Conservation (phyloP, 345 rosid species). For the Camelina hispida region DNA sequence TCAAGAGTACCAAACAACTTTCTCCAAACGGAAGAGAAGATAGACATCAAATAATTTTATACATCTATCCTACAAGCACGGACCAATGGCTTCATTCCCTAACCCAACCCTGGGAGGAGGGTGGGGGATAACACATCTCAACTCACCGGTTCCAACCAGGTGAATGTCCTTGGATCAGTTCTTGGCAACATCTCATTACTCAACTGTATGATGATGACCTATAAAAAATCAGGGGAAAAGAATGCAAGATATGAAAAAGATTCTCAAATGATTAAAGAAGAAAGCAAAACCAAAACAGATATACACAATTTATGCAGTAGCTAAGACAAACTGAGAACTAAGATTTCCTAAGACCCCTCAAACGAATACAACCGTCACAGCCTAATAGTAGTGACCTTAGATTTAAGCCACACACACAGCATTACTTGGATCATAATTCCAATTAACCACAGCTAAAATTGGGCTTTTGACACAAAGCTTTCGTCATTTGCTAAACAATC, state of each 20-base stretch:
- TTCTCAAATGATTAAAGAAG: background rate
- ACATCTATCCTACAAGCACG: slow-evolving; percentile 48
- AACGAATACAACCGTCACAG: too few relatives aligned
- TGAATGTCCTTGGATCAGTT: slow-evolving; percentile 28
- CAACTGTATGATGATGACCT: slow-evolving; percentile 26
- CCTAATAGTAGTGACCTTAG: too few relatives aligned
- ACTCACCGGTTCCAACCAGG: slow-evolving; percentile 39
- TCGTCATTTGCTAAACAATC: too few relatives aligned
- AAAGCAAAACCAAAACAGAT: slow-evolving; percentile 24
- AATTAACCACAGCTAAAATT: too few relatives aligned
- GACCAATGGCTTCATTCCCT: slow-evolving; percentile 50
- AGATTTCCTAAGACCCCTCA: too few relatives aligned
- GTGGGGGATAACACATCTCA: slow-evolving; percentile 28
- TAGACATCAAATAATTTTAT: slow-evolving; percentile 31
- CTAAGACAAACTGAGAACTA: background rate
- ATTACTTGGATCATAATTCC: too few relatives aligned
- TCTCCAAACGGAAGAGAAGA: slow-evolving; percentile 26
- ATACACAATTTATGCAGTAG: background rate
- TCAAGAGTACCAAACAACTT: slow-evolving; percentile 25
- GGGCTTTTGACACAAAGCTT: too few relatives aligned
- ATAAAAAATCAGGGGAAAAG: background rate
- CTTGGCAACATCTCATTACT: slow-evolving; percentile 13
- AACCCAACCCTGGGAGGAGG: slow-evolving; percentile 13
- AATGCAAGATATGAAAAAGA: slow-evolving; percentile 19
- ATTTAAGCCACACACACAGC: too few relatives aligned